A percentile compares a stretch with the other conserved stretches of the same genome.
These are phyloP conservation scores for Ustilago nuda DNA, from an alignment of 1,284 basidiomycete genomes.

Conservation along the genomic window DNA sequence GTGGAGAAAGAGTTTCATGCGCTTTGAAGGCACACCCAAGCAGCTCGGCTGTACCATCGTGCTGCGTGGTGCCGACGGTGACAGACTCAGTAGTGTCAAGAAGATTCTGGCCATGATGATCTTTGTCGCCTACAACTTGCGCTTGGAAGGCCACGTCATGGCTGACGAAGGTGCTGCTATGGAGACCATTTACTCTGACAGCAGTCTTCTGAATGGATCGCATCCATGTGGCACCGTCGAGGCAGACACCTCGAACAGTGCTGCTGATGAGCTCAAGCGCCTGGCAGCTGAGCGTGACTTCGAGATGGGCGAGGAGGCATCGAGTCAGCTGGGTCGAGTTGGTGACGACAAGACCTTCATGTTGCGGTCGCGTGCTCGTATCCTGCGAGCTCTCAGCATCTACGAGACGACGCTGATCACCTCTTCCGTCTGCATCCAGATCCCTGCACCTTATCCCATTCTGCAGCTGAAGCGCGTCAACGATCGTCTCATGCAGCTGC, in stretches of 20 bases:
- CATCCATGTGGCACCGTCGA: constrained; percentile 38
- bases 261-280: constrained; percentile 38
- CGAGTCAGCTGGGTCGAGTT: constrained; percentile 25
- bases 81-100: constrained; percentile 85
- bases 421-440: constrained; percentile 55
- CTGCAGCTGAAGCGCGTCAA: constrained; percentile 53
- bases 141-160: constrained; percentile 93
- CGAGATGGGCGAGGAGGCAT: constrained; percentile 18
- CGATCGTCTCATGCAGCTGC: constrained; percentile 52
- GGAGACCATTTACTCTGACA: constrained; percentile 53
- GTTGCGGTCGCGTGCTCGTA: constrained; percentile 34
- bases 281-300: constrained; percentile 14
- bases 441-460: constrained; percentile 55
- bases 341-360: constrained; percentile 36
- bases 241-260: constrained; percentile 21
- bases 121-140: constrained; percentile 88
- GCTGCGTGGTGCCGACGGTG: constrained; percentile 86
- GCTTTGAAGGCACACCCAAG: constrained; percentile 86
- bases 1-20: constrained; percentile 92
- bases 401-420: constrained; percentile 59
- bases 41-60: constrained; percentile 95
- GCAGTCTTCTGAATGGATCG: constrained; percentile 32
- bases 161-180: constrained; percentile 77
- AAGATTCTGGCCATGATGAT: constrained; percentile 90
- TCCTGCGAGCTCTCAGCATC: constrained; percentile 50